Conservation (phyloP, 331 rosid species). For the Phaseolus coccineus region DNA sequence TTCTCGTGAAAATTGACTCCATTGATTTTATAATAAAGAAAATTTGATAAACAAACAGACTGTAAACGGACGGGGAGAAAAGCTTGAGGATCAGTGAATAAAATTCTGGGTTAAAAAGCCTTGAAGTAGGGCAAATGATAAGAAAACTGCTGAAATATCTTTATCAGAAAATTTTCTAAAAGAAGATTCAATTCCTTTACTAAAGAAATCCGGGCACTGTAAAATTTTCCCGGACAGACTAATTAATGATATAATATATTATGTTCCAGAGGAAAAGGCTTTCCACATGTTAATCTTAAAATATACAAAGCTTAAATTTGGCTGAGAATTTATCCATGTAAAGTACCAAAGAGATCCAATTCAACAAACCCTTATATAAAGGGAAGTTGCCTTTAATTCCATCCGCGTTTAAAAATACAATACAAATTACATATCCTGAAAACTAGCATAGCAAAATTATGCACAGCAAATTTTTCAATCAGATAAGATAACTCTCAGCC, state of each 20-base stretch:
- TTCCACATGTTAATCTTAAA: slow-evolving; percentile 37
- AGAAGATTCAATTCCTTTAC: background rate
- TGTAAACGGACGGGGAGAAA: slow-evolving; percentile 15
- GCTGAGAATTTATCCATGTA: background rate
- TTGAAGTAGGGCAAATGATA: background rate
- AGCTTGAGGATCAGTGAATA: slow-evolving; percentile 13
- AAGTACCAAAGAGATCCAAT: slow-evolving; percentile 14
- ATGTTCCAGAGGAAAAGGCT: background rate
- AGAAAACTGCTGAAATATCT: slow-evolving; percentile 6
- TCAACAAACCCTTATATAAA: slow-evolving; percentile 38
- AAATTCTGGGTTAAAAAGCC: slow-evolving; percentile 26
- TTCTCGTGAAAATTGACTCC: slow-evolving; percentile 37
- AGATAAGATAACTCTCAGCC: slow-evolving; percentile 32
- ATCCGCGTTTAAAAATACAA: slow-evolving; percentile 30
- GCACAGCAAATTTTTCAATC: slow-evolving; percentile 31
- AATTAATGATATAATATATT: background rate
- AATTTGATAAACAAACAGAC: slow-evolving; percentile 3
- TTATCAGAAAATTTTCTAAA: background rate
- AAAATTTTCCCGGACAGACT: background rate
- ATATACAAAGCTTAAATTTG: slow-evolving; percentile 31
- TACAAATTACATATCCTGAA: slow-evolving; percentile 56
- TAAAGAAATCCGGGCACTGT: background rate
- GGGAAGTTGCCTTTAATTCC: slow-evolving; percentile 41
- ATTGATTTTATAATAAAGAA: slow-evolving; percentile 5
- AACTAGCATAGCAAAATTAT: slow-evolving; percentile 43